Evolutionary conservation across 805 yeast genomes (phyloP), one percentile per base, ranked within the genome.

Genomic region (Ogataea trehaloabstinens): DNA sequence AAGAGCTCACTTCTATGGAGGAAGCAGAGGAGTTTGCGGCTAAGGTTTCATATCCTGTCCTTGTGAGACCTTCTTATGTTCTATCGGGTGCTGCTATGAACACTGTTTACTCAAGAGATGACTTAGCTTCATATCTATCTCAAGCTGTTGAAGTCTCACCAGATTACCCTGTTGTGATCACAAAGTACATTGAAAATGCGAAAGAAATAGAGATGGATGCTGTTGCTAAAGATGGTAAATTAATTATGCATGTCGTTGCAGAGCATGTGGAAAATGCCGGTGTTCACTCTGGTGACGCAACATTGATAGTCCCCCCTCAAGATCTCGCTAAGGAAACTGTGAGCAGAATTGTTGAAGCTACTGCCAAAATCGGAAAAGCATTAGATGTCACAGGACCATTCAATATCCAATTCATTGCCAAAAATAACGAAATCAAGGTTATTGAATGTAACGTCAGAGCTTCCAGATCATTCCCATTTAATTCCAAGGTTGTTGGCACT

Each of bases 181-280:
- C 98, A 64, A 91, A 91, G 70, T 91, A 86, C 70, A 89, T 93
- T 56, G 96, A 91, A 71, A 83, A 87, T 49, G 97, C 98, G 31
- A 87, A 91, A 72, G 99, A 91, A 70, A 91, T 91, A 58, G 99
- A 91, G 68, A 90, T 91, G 93, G 99, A 91, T 63, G 98, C 96
- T 34, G 98, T 91, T 58, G 98, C 99, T 29, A 78, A 78, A 63
- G 86, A 91, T 58, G 99, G 99, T 66, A 80, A 89, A 65, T 74
- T 91, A 68, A 77, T 93, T 53, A 87, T 91, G 89, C 98, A 91
- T 64, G 98, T 89, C 61, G 96, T 91, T 42, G 88, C 96, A 40
- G 98, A 93, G 68, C 99, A 91, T 64, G 96, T 93, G 51, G 99
- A 91, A 71, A 91, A 91, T 61, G 99, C 99, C 19, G 99, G 99